These are phyloP conservation scores for Daldinia sp. DNA, from an alignment of 2,329 filamentous ascomycete genomes.

Conservation along the genomic window DNA sequence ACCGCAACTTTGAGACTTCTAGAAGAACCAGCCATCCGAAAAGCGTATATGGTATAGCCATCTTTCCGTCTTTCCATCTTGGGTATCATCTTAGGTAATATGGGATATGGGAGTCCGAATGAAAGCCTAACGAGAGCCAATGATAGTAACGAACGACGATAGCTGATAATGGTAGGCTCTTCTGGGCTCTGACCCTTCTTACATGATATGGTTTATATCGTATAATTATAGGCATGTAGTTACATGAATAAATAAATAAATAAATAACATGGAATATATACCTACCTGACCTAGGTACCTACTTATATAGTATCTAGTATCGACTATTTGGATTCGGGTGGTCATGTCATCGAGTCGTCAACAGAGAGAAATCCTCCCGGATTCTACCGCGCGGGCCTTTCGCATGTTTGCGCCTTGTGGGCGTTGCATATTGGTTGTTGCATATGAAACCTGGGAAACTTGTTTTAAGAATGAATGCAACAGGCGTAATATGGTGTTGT, in stretches of 20 bases:
- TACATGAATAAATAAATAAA: no score
- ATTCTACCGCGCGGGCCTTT: slow-evolving; percentile 33
- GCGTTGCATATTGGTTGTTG: slow-evolving; percentile 3
- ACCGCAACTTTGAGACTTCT: slow-evolving; percentile 32
- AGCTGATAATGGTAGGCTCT: background rate
- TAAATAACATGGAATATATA: no score
- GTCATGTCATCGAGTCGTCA: slow-evolving; percentile 34
- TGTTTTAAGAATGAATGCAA: slow-evolving; percentile 19
- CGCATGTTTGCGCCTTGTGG: background rate
- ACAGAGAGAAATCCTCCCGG: slow-evolving; percentile 26
- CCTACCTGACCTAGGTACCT: background rate
- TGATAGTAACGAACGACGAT: slow-evolving; percentile 2
- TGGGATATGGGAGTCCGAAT: background rate
- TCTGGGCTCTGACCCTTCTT: background rate
- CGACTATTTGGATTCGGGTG: slow-evolving; percentile 14
- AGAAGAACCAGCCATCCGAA: slow-evolving; percentile 24
- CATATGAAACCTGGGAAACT: slow-evolving; percentile 34
- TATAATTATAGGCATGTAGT: no score
- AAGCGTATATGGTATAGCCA: slow-evolving; percentile 13
- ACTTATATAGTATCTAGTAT: background rate
- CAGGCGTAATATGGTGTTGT: background rate
- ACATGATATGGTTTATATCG: no score
- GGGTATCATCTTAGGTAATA: slow-evolving; percentile 31
- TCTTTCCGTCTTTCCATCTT: background rate
- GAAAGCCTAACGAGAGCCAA: background rate